A percentile compares a stretch with the other conserved stretches of the same genome.
Conservation (phyloP, 2,329 filamentous ascomycete genomes). For the Aspergillus felis region DNA sequence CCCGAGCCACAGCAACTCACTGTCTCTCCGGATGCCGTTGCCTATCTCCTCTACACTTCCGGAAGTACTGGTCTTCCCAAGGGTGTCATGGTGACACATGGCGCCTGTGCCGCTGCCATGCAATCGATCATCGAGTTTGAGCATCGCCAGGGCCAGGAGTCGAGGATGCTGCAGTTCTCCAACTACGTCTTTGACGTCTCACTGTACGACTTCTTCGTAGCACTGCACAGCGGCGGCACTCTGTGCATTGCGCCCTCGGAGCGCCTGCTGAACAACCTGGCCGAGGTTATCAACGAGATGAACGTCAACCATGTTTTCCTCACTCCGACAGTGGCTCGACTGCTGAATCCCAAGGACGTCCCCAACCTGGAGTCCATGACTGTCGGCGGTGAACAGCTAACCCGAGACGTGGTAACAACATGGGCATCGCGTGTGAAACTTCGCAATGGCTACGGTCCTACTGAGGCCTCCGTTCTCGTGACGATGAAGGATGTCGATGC, state of each 20-base stretch:
- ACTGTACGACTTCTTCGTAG: slow-evolving; percentile 7
- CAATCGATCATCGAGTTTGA: neutral
- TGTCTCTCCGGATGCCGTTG: neutral
- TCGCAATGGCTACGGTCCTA: slow-evolving; percentile 15
- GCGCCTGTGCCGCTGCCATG: neutral
- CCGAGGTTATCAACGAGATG: slow-evolving; percentile 3
- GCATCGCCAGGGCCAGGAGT: slow-evolving; percentile 1
- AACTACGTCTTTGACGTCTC: slow-evolving; percentile 14
- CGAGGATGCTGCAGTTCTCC: slow-evolving; percentile 8
- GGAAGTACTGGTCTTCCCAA: slow-evolving; percentile 4
- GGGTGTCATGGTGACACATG: slow-evolving; percentile 4
- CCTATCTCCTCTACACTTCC: slow-evolving; percentile 1
- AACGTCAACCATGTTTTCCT: slow-evolving; percentile 5
- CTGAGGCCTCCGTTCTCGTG: slow-evolving; percentile 14
- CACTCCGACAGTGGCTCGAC: slow-evolving; percentile 8
- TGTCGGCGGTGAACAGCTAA: slow-evolving; percentile 11
- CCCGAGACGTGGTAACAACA: slow-evolving; percentile 5
- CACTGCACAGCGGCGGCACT: slow-evolving; percentile 3
- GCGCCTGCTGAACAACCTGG: slow-evolving; percentile 4
- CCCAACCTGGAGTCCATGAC: slow-evolving; percentile 7
- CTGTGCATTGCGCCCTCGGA: slow-evolving; percentile 3
- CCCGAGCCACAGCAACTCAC: neutral
- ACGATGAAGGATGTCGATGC: slow-evolving; percentile 5
- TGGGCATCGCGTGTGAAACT: slow-evolving; percentile 8
- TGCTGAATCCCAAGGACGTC: slow-evolving; percentile 8